phyloP scores from a whole-genome alignment of 441 rosid genomes.

The Populus tomentosa region DNA sequence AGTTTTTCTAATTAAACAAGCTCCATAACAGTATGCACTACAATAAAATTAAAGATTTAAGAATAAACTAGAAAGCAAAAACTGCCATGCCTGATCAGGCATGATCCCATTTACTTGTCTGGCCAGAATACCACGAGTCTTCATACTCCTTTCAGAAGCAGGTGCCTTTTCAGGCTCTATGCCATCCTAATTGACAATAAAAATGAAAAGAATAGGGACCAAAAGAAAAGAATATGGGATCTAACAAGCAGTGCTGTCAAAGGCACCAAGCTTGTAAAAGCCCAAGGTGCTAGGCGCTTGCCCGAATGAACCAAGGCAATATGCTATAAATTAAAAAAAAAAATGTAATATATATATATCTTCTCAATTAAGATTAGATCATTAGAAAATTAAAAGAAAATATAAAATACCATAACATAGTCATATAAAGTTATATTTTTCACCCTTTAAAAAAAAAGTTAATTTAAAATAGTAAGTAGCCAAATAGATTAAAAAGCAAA shows the following conservation, averaged over 20 bases:
- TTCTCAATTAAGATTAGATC: too few relatives aligned
- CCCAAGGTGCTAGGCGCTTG: too few relatives aligned
- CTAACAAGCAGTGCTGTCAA: neutral
- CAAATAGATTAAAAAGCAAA: too few relatives aligned
- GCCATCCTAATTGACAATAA: conserved; percentile 47
- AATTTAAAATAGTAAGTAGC: too few relatives aligned
- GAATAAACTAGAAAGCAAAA: neutral
- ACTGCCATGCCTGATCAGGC: conserved; percentile 70
- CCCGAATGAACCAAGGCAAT: too few relatives aligned
- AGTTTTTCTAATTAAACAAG: neutral
- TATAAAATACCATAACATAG: too few relatives aligned
- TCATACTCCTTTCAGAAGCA: conserved; percentile 54
- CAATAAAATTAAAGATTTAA: neutral
- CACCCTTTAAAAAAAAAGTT: too few relatives aligned
- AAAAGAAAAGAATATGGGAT: neutral
- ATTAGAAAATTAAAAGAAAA: too few relatives aligned
- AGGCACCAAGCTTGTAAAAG: too few relatives aligned
- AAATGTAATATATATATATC: too few relatives aligned
- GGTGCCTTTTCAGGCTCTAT: conserved; percentile 68
- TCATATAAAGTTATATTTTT: too few relatives aligned
- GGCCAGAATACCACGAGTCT: conserved; percentile 67
- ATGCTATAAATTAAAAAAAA: too few relatives aligned
- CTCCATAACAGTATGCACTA: neutral
- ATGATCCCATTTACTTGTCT: conserved; percentile 74
- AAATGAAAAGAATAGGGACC: neutral